Conservation (phyloP, 495 filamentous ascomycete species). For the Xylaria intraflava region DNA sequence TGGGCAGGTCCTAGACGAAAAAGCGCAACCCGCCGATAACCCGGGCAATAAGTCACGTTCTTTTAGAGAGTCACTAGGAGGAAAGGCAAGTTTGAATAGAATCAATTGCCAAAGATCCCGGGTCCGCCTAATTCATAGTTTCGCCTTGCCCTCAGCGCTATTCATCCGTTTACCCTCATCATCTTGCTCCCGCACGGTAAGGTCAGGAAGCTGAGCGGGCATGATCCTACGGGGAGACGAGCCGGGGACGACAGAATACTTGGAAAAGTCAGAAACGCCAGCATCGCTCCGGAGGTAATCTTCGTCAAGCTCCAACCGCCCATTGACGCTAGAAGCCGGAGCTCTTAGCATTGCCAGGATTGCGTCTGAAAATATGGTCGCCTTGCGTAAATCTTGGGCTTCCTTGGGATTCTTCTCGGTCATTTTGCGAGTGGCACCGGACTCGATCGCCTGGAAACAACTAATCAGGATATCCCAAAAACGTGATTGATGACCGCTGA, state of each 20-base stretch:
- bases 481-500: not conserved
- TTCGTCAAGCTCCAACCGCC: conserved; percentile 68
- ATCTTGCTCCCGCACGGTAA: conserved; percentile 72
- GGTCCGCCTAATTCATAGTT: not conserved
- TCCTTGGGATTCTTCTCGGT: conserved; percentile 39
- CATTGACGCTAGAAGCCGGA: conserved; percentile 57
- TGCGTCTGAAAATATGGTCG: conserved; percentile 74
- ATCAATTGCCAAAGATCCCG: too few species aligned
- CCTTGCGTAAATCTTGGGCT: conserved; percentile 55
- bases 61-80: too few species aligned
- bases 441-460: conserved; percentile 56
- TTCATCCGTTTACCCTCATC: conserved; percentile 73
- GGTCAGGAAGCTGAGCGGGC: conserved; percentile 62
- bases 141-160: conserved; percentile 40
- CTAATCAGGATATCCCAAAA: not conserved
- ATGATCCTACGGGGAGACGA: conserved; percentile 66
- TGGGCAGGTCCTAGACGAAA: too few species aligned
- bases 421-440: conserved; percentile 57
- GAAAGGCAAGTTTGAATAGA: too few species aligned
- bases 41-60: too few species aligned
- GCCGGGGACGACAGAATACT: conserved; percentile 64
- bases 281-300: conserved; percentile 64
- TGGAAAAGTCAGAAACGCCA: conserved; percentile 64
- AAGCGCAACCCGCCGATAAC: too few species aligned
- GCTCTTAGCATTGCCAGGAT: conserved; percentile 66